Percentiles rank a stretch among this genome's conserved stretches.
Conservation (phyloP, 2,329 filamentous ascomycete species). For the Neofusicoccum cordaticola region DNA sequence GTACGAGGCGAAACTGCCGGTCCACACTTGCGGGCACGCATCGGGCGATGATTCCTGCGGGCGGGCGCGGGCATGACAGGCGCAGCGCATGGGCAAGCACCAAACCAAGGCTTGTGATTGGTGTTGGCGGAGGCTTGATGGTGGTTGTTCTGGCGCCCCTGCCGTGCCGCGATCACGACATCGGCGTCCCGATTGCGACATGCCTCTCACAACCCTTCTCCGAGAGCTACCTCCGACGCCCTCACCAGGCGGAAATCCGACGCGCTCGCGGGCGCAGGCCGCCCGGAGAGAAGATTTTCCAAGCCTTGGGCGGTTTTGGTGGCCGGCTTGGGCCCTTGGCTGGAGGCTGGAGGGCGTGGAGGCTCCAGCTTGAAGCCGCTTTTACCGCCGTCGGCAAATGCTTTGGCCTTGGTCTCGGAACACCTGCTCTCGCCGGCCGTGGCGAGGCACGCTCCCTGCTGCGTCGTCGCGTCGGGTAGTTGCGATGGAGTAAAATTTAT, state of each 20-base stretch:
- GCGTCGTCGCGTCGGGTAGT: background rate
- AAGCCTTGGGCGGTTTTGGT: background rate
- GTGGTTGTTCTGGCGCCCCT: background rate
- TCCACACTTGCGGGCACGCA: background rate
- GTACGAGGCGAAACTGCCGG: background rate
- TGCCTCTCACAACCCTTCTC: background rate
- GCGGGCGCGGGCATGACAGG: background rate
- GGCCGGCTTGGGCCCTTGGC: background rate
- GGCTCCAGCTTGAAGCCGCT: background rate
- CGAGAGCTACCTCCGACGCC: background rate
- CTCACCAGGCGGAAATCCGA: background rate
- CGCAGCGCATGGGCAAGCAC: background rate
- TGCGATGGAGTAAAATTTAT: background rate
- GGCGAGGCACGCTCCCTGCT: background rate
- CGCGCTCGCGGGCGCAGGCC: background rate
- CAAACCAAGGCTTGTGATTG: conserved; percentile 1
- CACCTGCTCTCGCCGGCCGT: background rate
- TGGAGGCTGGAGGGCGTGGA: background rate
- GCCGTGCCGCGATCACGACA: conserved; percentile 17
- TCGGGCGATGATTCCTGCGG: background rate
- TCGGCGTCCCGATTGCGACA: conserved; percentile 4
- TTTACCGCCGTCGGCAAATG: background rate
- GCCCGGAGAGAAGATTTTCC: background rate
- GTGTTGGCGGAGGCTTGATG: conserved; percentile 1
- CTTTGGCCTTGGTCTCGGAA: background rate